Evolutionary conservation across 1,284 basidiomycete genomes (phyloP).

Genomic region (Leccinum subrobustum): DNA sequence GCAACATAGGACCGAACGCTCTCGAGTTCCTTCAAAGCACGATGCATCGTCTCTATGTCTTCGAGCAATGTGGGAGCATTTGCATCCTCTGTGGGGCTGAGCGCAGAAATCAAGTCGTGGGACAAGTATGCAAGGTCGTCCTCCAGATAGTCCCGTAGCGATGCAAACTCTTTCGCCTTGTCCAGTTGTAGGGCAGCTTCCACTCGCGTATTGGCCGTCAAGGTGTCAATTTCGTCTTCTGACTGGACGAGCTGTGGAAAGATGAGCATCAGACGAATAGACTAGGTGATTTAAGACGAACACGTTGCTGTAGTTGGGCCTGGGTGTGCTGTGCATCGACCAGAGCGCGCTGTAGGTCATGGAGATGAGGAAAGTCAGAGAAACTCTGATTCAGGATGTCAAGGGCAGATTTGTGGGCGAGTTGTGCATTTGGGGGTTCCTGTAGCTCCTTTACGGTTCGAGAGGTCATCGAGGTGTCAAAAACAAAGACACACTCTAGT

Average conservation of each 20-base stretch:
- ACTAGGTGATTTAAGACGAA: conserved; percentile 33
- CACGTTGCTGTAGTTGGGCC: conserved; percentile 41
- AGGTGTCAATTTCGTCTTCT: conserved; percentile 41
- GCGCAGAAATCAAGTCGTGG: conserved; percentile 59
- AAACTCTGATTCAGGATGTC: conserved; percentile 47
- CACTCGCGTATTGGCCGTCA: conserved; percentile 46
- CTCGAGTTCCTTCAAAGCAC: conserved; percentile 70
- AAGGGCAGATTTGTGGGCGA: conserved; percentile 44
- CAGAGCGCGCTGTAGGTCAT: conserved; percentile 42
- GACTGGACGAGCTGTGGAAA: conserved; percentile 62
- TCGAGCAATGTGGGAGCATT: conserved; percentile 68
- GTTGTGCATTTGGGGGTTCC: conserved; percentile 42
- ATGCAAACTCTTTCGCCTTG: conserved; percentile 68
- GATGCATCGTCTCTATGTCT: conserved; percentile 73
- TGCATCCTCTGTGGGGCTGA: conserved; percentile 42
- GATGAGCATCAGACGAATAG: conserved; percentile 30
- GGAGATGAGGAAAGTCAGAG: conserved; percentile 46
- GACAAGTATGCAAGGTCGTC: conserved; percentile 74
- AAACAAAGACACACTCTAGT: not conserved
- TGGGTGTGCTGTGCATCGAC: conserved; percentile 36
- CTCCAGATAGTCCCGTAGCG: conserved; percentile 73
- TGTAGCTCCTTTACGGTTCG: conserved; percentile 48
- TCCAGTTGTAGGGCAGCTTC: conserved; percentile 48
- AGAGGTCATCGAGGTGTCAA: conserved; percentile 36
- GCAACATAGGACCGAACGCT: conserved; percentile 75